These are phyloP conservation scores for Phytopythium montanum DNA, from an alignment of 352 stramenopile species.

Conservation along the genomic window DNA sequence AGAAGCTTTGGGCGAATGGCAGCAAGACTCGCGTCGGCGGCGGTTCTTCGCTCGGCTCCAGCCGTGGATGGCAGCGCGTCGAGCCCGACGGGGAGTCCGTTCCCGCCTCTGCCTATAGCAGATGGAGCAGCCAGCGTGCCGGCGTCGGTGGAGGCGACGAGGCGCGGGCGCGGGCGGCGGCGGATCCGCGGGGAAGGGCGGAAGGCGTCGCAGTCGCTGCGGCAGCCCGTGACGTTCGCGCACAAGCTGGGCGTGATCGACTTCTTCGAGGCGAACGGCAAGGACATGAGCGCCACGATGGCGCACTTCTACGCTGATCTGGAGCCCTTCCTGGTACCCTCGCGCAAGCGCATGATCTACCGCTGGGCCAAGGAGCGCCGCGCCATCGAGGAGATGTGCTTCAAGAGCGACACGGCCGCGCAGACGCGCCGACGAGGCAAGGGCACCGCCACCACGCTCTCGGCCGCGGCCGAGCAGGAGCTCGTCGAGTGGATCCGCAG, in stretches of 20 bases:
- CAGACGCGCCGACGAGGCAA: slow-evolving; percentile 30
- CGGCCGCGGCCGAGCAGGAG: slow-evolving; percentile 23
- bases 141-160: neutral
- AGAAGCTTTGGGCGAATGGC: no score
- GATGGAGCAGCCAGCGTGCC: neutral
- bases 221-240: slow-evolving; percentile 30
- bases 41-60: neutral
- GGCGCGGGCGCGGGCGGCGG: slow-evolving; percentile 1
- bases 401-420: slow-evolving; percentile 22
- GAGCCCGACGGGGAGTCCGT: no score
- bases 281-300: slow-evolving; percentile 38
- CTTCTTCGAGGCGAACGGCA: slow-evolving; percentile 28
- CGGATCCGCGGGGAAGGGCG: slow-evolving; percentile 13
- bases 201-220: slow-evolving; percentile 27
- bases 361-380: slow-evolving; percentile 36
- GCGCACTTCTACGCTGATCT: slow-evolving; percentile 29
- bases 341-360: slow-evolving; percentile 47
- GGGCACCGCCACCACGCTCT: slow-evolving; percentile 36
- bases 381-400: slow-evolving; percentile 13
- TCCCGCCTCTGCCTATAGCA: neutral
- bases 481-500: slow-evolving; percentile 28
- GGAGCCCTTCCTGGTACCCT: slow-evolving; percentile 13
- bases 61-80: no score
- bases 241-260: slow-evolving; percentile 42
- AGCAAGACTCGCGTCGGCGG: no score